phyloP scores from a whole-genome alignment of 1,284 basidiomycete species.

The Amylostereum chailletii region DNA sequence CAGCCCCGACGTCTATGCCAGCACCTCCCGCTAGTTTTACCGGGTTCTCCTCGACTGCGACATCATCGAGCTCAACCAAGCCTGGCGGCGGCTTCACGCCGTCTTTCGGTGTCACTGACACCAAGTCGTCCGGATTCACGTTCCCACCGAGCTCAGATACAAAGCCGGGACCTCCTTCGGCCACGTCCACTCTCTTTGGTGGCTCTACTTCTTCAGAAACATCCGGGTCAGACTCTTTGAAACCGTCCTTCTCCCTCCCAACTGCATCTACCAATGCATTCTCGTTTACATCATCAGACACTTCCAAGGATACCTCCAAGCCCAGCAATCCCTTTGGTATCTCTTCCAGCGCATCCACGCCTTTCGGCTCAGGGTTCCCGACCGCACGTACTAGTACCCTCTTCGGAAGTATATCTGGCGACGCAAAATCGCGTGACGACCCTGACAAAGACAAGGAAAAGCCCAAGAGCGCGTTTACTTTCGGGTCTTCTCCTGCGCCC shows the following conservation, averaged over 20 bases:
- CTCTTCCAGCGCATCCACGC: neutral
- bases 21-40: slow-evolving; percentile 27
- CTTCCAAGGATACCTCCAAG: neutral
- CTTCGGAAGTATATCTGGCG: too few species aligned
- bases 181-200: neutral
- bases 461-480: slow-evolving; percentile 7
- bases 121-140: neutral
- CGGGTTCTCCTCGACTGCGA: slow-evolving; percentile 14
- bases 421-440: neutral
- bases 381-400: neutral
- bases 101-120: neutral
- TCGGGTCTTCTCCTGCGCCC: slow-evolving; percentile 13
- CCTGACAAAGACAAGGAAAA: slow-evolving; percentile 1
- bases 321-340: slow-evolving; percentile 4
- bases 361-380: neutral
- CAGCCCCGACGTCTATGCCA: slow-evolving; percentile 22
- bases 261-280: neutral
- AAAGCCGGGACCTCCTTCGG: too few species aligned
- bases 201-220: neutral
- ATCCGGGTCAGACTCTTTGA: too few species aligned
- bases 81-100: slow-evolving; percentile 10
- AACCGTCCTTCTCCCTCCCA: too few species aligned
- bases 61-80: neutral
- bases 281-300: neutral
- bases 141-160: neutral